Base-by-base conservation (phyloP, 164 flowering plant genomes). In the Stephania yunnanensis region DNA sequence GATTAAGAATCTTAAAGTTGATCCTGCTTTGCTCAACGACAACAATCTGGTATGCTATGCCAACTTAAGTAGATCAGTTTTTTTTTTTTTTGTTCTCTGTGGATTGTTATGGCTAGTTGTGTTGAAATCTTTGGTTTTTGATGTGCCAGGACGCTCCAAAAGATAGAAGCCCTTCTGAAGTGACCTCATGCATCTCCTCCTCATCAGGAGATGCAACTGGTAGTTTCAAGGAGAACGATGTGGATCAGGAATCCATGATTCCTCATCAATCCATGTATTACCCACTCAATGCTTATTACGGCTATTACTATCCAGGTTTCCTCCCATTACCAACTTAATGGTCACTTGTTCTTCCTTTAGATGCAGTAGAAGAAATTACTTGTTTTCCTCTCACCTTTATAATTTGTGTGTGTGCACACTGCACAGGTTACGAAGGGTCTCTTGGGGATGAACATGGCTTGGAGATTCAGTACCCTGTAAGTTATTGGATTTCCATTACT, bases 241-340 rank as follows among this genome's bases (percentile, higher is more conserved):
- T 73, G 42, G 87, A 83, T 70, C 80, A 81, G 48, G 89, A 82
- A 31, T 75, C 83, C 17, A 31, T 82, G 69, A 15, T 72, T 71
- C 36, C 81, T 45, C 84, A 87, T 29, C 85, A 82, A 20, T 80
- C 80, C 61, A 6, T 68, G 22, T 77, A 83, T 69, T 80, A 86
- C 80, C 82, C 84, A 2, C 5, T 76, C 11, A 42, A 76, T 53
- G 72, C 73, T 76, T 85, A 83, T 77, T 82, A 83, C 80, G 87
- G 89, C 31, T 85, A 85, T 80, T 85, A 84, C 70, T 87, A 80
- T 82, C 87, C 89, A 81, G 90, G 92, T 87, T 52, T 69, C 82
- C 68, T 46, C 42, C 7, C 15, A 42, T 61, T 66, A 11, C 9
- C 22, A 45, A 11, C 53, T 63, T 53, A 46, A 50, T 58, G 17